Base-by-base conservation (phyloP, 257 asterid species). In the Misopates orontium region DNA sequence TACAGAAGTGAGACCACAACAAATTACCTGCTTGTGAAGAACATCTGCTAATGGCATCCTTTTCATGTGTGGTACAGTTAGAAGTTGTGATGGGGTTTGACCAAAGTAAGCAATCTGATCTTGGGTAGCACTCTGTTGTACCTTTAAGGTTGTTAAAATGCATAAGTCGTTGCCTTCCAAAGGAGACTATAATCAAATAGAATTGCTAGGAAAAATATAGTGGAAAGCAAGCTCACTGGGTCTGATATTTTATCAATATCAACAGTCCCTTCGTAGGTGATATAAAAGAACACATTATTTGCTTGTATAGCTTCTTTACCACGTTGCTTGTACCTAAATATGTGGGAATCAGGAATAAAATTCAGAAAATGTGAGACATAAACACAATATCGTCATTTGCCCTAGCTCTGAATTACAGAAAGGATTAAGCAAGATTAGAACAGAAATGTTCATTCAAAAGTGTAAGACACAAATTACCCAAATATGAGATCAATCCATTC, bases 51-150 rank as follows among this genome's bases (percentile, higher is more conserved):
- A 80, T 4, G 88, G 79, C 95, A 85, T 82, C 79, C 95, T 79
- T 78, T 90, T 90, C 80, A 86, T 81, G 89, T 90, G 99, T 66
- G 99, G 97, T 50, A 75, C 75, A 13, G 90, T 86, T 44, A 94
- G 81, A 78, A 94, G 95, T 77, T 94, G 99, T 18, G 97, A 94
- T 17, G 99, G 99, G 71, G 99, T 94, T 82, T 94, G 99, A 66
- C 99, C 99, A 62, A 94, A 94, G 80, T 87, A 94, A 41, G 99
- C 93, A 77, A 94, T 94, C 87, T 94, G 99, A 76, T 94, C 97
- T 79, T 94, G 99, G 68, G 96, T 85, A 64, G 97, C 86, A 60
- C 85, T 91, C 62, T 90, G 97, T 74, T 88, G 97, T 36, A 85
- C 96, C 99, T 94, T 67, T 78, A 45, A 69, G 24, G 42, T 69